These are phyloP conservation scores for Cyberlindnera mississippiensis DNA, from an alignment of 805 yeast genomes.

Conservation along the genomic window DNA sequence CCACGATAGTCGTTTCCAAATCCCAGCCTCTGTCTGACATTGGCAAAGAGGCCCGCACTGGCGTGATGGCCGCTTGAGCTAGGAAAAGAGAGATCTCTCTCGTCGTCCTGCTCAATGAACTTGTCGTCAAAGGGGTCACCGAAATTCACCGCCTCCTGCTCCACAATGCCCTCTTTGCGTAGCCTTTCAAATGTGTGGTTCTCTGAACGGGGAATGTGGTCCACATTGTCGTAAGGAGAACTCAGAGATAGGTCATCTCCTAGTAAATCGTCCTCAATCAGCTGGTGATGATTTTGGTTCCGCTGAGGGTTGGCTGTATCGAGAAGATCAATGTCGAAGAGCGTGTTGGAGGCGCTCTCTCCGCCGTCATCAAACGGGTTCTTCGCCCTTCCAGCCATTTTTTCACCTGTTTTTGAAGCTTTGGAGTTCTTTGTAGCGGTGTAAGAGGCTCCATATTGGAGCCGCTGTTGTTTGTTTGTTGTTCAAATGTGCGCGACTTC, in stretches of 20 bases:
- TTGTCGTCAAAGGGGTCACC: conserved; percentile 31
- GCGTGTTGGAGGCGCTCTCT: conserved; percentile 23
- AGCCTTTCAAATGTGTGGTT: conserved; percentile 18
- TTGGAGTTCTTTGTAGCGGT: too few species aligned
- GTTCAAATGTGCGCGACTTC: not conserved
- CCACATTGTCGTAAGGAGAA: conserved; percentile 17
- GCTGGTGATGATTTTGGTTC: conserved; percentile 10
- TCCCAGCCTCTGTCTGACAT: conserved; percentile 23
- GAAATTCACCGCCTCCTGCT: conserved; percentile 33
- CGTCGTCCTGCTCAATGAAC: conserved; percentile 35
- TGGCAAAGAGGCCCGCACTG: conserved; percentile 20
- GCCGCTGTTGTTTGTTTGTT: too few species aligned
- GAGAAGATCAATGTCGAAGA: conserved; percentile 39
- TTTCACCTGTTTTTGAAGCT: too few species aligned
- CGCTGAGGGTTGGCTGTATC: conserved; percentile 5
- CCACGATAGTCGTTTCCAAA: conserved; percentile 23
- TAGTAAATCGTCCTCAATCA: conserved; percentile 14
- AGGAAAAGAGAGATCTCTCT: conserved; percentile 16
- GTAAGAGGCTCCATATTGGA: too few species aligned
- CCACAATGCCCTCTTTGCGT: conserved; percentile 25
- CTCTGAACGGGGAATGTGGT: not conserved
- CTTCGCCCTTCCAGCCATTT: conserved; percentile 2
- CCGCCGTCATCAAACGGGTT: conserved; percentile 7
- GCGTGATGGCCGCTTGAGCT: not conserved
- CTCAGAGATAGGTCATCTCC: conserved; percentile 15